Conservation (phyloP, 1,284 basidiomycete species). For the Trichosporon ovoides region DNA sequence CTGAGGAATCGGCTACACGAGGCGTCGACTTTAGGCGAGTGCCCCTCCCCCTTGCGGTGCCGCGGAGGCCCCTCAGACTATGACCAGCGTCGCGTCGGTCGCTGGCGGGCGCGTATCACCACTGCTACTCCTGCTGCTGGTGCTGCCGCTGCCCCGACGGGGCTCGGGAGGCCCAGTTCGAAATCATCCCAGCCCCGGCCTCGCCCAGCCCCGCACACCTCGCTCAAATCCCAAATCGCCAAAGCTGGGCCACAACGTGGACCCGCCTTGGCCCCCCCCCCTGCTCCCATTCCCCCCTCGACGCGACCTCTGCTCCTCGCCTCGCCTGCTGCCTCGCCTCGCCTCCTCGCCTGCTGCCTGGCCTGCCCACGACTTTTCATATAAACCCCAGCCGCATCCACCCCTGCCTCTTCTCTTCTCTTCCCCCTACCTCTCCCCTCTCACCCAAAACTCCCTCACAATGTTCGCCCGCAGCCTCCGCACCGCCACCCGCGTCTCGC, state of each 20-base stretch:
- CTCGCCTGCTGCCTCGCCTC: neutral
- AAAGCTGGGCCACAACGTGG: neutral
- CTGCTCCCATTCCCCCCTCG: neutral
- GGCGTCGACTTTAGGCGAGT: neutral
- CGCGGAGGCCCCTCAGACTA: neutral
- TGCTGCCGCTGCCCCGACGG: too few relatives aligned
- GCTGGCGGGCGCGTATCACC: too few relatives aligned
- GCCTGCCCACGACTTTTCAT: neutral
- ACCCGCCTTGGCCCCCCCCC: neutral
- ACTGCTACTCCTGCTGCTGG: too few relatives aligned
- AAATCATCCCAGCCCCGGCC: neutral
- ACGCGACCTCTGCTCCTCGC: neutral
- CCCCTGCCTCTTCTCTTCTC: neutral
- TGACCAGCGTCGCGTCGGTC: neutral
- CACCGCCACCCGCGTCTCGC: slow-evolving; percentile 19
- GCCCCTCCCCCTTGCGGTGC: neutral
- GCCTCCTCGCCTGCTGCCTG: neutral
- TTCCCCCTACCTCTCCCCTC: slow-evolving; percentile 1
- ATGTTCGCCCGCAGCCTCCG: slow-evolving; percentile 20
- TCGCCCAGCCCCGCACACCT: neutral
- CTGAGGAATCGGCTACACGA: neutral
- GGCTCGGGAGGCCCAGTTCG: neutral
- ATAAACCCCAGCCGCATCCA: neutral
- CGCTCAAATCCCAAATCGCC: neutral
- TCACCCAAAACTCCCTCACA: slow-evolving; percentile 8